phyloP scores from a whole-genome alignment of 164 flowering plant genomes.

The Piper betle region DNA sequence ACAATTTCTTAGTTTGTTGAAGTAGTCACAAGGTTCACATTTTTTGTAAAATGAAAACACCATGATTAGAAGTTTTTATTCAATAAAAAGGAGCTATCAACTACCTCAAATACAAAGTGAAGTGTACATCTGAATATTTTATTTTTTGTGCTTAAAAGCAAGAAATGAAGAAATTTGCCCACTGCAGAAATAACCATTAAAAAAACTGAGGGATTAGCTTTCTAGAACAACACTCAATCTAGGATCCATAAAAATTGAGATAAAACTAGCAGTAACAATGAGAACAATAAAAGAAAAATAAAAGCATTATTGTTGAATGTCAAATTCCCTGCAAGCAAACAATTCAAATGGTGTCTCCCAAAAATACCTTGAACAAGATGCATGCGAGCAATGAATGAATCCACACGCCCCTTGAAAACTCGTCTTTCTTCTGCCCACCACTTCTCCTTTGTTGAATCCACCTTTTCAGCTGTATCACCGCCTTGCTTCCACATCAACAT shows the following conservation, averaged over 20 bases:
- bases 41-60: too few relatives aligned
- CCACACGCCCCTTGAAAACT: constrained; percentile 24
- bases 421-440: constrained; percentile 33
- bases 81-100: neutral
- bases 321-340: neutral
- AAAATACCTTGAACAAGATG: constrained; percentile 45
- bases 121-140: neutral
- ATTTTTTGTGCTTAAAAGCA: neutral
- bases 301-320: neutral
- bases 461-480: constrained; percentile 19
- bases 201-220: too few relatives aligned
- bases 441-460: constrained; percentile 28
- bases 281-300: too few relatives aligned
- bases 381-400: constrained; percentile 40
- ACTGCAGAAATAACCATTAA: neutral
- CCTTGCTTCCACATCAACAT: constrained; percentile 41
- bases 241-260: neutral
- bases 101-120: neutral
- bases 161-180: neutral
- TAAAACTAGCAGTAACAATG: neutral
- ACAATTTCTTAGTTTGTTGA: neutral
- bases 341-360: neutral
- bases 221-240: neutral
- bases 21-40: neutral
- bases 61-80: neutral